Base-by-base conservation (phyloP, 139 green algal genomes). In the Choricystis sp. region DNA sequence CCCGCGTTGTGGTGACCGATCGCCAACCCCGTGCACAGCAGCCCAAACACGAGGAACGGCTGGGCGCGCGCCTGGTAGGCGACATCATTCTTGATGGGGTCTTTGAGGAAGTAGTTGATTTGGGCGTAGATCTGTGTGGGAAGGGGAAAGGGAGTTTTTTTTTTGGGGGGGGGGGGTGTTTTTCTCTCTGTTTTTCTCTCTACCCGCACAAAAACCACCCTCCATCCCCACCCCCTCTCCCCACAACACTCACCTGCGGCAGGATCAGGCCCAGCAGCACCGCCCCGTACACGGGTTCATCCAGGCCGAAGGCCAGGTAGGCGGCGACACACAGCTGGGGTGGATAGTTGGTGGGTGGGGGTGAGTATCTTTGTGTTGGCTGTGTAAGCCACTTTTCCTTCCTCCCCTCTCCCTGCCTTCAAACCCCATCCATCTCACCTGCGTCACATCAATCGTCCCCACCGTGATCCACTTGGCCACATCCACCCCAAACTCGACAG, bases 391-490 rank as follows among this genome's bases (percentile, higher is more conserved):
- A 22, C 58, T 29, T 40, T 29, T 27, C 20, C 58, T 21, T 62
- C 20, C 58, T 29, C 24, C 26, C 22, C 24, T 29, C 22, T 14
- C n/a, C 21, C 19, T 29, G n/a, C 19, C 57, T 19, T 14, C 57
- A 61, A 29, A 14, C 26, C 14, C 22, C 26, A n/a, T n/a, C 56
- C 19, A 27, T 19, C 71, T 63, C 29, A 89, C 71, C 78, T 97
- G 91, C 22, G 89, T 96, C 9, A 86, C 77, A 74, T 99, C 92
- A 58, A 99, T 97, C 57, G 81, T 86, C 52, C 59, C 81, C 19
- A 95, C 92, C 62, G 83, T 94, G 70, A 99, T 99, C 80, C 83
- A 99, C 81, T 99, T 99, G 67, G 92, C 92, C 0, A 74, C 89
- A 48, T 99, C 92, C 26, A 97, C 79, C 26, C 92, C 92, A 76